Evolutionary conservation across 345 rosid species (phyloP), one percentile per base, ranked within the genome.

Genomic region (Pelargonium nanum): DNA sequence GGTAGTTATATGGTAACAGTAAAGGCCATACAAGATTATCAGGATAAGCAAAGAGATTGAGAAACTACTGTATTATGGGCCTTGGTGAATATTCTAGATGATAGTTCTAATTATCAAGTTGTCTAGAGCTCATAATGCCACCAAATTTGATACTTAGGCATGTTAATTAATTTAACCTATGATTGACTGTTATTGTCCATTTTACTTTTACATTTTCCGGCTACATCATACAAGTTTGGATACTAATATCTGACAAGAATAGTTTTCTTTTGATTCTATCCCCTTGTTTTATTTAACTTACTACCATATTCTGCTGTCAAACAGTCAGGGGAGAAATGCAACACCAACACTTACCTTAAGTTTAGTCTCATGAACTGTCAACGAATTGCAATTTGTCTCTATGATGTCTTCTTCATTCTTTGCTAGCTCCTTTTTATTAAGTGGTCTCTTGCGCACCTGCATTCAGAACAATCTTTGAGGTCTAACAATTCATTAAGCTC

Each of bases 391-490:
- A 73, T 61, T 69, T 26, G 99, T 87, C 62, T 87, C 97, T 66
- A 93, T 65, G 26, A 89, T 89, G 73, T 93, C 99, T 75, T 89
- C 96, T 80, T 93, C 99, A 64, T 84, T 89, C 78, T 85, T 89
- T 6, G 97, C 77, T 16, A 87, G 74, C 74, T 93, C 99, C 73
- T 93, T 93, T 74, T 93, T 89, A 72, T 93, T 93, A 73, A 93
- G 82, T 53, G 97, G 97, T 74, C 99, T 77, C 82, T 93, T 93
- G 57, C 99, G 93, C 64, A 93, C 99, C 99, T 93, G 83, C 64
- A 73, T 40, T 50, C 5, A 45, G 68, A 70, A 24, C 16, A 66
- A 30, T 26, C 61, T 50, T 30, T 40, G 0, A 40, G 5, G 48
- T 40, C 10, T 40, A 40, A 17, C 48, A 40, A 40, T 40, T 15